Conservation (phyloP, 129 eudicot species). For the Tagetes erecta region DNA sequence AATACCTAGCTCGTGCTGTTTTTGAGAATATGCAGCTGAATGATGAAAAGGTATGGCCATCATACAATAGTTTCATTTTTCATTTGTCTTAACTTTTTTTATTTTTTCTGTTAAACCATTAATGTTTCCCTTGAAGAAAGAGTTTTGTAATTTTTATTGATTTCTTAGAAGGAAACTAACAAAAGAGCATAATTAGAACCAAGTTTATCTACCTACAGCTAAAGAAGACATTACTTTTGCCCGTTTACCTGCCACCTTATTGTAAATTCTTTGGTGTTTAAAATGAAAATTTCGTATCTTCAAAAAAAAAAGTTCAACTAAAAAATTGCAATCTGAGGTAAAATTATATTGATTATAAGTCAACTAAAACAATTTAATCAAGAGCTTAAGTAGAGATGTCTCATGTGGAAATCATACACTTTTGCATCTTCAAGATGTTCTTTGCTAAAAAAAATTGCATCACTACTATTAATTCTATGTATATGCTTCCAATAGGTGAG, state of each 20-base stretch:
- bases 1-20: conserved; percentile 74
- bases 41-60: conserved; percentile 51
- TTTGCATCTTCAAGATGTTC: conserved; percentile 5
- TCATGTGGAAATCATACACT: neutral
- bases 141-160: neutral
- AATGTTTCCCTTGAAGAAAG: neutral
- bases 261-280: no score
- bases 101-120: neutral
- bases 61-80: neutral
- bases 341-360: neutral
- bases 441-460: neutral
- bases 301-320: neutral
- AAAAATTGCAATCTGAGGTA: neutral
- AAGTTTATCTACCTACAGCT: neutral
- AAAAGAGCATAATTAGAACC: neutral
- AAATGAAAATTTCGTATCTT: no score
- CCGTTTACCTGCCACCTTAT: no score
- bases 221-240: conserved; percentile 1
- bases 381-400: neutral
- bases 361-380: neutral
- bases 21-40: conserved; percentile 78
- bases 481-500: conserved; percentile 41
- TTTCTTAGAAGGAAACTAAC: neutral
- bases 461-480: neutral
- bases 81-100: neutral